A percentile compares a stretch with the other conserved stretches of the same genome.
Evolutionary conservation across 352 stramenopile genomes (phyloP).

Genomic region (Pythium sukuiense): DNA sequence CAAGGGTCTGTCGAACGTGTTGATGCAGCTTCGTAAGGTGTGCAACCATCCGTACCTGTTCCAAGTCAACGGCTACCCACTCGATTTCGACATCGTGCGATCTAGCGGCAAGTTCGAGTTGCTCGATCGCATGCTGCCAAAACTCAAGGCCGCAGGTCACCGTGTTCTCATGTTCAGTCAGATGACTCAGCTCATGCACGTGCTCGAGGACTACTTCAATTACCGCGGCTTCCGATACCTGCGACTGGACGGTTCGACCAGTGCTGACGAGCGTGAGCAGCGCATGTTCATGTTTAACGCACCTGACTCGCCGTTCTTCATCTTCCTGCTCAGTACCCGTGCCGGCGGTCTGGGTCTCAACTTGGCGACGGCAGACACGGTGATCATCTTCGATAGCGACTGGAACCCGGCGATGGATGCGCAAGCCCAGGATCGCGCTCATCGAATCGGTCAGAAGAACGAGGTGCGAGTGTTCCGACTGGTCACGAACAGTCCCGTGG

Average conservation of each 20-base stretch:
- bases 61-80: constrained; percentile 79
- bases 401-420: constrained; percentile 99
- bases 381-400: constrained; percentile 99
- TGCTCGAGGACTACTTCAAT: constrained; percentile 90
- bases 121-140: constrained; percentile 96
- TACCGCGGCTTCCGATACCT: constrained; percentile 93
- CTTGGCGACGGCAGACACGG: constrained; percentile 97
- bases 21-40: constrained; percentile 89
- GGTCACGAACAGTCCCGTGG: constrained; percentile 85
- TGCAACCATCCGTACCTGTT: constrained; percentile 91
- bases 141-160: constrained; percentile 92
- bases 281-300: constrained; percentile 99
- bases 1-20: constrained; percentile 84
- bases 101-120: constrained; percentile 94
- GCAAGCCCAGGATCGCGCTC: constrained; percentile 89
- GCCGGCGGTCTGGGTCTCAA: constrained; percentile 98
- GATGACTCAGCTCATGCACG: constrained; percentile 90
- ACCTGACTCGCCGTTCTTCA: constrained; percentile 89
- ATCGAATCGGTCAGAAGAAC: constrained; percentile 92
- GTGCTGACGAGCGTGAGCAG: constrained; percentile 95
- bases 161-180: constrained; percentile 91
- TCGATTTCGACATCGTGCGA: constrained; percentile 86
- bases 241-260: constrained; percentile 95
- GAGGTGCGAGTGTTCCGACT: constrained; percentile 87
- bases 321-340: constrained; percentile 97